Evolutionary conservation across 192 early-diverging fungal genomes (phyloP).

Genomic region (Gryganskiella cystojenkinii): DNA sequence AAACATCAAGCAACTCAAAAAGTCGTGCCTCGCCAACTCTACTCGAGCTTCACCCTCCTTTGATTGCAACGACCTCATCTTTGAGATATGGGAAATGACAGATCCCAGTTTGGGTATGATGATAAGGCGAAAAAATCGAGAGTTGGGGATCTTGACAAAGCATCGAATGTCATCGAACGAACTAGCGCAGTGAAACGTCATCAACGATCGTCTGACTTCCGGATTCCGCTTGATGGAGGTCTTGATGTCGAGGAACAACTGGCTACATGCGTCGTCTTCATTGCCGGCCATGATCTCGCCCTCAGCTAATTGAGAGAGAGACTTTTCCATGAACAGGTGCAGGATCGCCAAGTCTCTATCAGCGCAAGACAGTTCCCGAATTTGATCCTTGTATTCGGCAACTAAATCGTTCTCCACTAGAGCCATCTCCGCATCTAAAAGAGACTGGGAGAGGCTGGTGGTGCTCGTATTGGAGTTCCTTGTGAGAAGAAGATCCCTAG

Average conservation of each 20-base stretch:
- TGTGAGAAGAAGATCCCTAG: slow-evolving; percentile 14
- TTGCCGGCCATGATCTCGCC: slow-evolving; percentile 55
- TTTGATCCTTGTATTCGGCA: slow-evolving; percentile 36
- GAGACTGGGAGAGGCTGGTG: slow-evolving; percentile 32
- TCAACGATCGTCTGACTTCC: slow-evolving; percentile 28
- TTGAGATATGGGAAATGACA: slow-evolving; percentile 53
- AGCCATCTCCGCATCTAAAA: slow-evolving; percentile 20
- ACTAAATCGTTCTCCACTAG: slow-evolving; percentile 22
- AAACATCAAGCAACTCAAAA: slow-evolving; percentile 58
- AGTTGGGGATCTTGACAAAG: slow-evolving; percentile 65
- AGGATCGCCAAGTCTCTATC: slow-evolving; percentile 60
- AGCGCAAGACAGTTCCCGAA: slow-evolving; percentile 36
- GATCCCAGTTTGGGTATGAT: slow-evolving; percentile 59
- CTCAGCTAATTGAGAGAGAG: slow-evolving; percentile 56
- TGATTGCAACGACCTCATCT: slow-evolving; percentile 45
- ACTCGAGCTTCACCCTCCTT: slow-evolving; percentile 6
- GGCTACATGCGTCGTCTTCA: slow-evolving; percentile 42
- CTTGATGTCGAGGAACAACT: slow-evolving; percentile 53
- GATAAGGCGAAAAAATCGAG: slow-evolving; percentile 57
- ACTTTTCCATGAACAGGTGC: slow-evolving; percentile 64
- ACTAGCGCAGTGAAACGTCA: slow-evolving; percentile 50
- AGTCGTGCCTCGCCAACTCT: slow-evolving; percentile 13
- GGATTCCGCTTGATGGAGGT: slow-evolving; percentile 42
- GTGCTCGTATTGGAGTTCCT: slow-evolving; percentile 36
- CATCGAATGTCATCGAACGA: slow-evolving; percentile 62